Conservation (phyloP, 2,329 filamentous ascomycete genomes). For the Scolecobasidium constrictum region DNA sequence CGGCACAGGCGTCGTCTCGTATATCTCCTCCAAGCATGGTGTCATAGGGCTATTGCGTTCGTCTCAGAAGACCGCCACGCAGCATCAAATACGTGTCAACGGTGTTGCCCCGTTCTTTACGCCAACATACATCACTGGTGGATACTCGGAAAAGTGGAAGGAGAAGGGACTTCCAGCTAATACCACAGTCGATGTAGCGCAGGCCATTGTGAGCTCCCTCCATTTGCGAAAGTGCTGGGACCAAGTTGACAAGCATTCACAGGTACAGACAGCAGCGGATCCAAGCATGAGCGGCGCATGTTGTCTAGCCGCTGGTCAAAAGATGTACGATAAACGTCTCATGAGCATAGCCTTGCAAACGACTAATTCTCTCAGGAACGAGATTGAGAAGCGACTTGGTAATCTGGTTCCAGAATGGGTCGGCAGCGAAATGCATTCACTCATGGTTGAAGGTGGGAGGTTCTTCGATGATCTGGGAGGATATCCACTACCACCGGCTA, state of each 20-base stretch:
- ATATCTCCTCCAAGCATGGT: constrained; percentile 34
- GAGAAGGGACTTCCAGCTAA: constrained; percentile 30
- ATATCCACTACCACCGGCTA: constrained; percentile 19
- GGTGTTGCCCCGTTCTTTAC: constrained; percentile 39
- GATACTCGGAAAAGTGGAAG: constrained; percentile 28
- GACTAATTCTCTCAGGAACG: constrained; percentile 13
- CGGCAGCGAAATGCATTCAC: constrained; percentile 21
- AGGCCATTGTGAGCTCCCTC: constrained; percentile 22
- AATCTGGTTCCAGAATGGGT: constrained; percentile 18
- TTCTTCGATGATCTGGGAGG: constrained; percentile 25
- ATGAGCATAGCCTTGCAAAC: no score
- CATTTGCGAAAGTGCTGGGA: constrained; percentile 21
- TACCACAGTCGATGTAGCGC: constrained; percentile 30
- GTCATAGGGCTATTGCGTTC: constrained; percentile 29
- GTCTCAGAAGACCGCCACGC: constrained; percentile 23
- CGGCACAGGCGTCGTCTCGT: constrained; percentile 30
- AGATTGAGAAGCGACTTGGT: not conserved
- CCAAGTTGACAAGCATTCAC: constrained; percentile 16
- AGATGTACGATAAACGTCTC: not conserved
- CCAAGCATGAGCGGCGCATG: not conserved
- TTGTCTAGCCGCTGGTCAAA: not conserved
- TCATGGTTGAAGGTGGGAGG: constrained; percentile 22
- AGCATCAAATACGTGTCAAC: constrained; percentile 30
- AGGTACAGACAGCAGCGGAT: not conserved
- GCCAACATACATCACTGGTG: constrained; percentile 32